Evolutionary conservation across 2,329 filamentous ascomycete genomes (phyloP).

Genomic region (Colletotrichum tamarilloi): DNA sequence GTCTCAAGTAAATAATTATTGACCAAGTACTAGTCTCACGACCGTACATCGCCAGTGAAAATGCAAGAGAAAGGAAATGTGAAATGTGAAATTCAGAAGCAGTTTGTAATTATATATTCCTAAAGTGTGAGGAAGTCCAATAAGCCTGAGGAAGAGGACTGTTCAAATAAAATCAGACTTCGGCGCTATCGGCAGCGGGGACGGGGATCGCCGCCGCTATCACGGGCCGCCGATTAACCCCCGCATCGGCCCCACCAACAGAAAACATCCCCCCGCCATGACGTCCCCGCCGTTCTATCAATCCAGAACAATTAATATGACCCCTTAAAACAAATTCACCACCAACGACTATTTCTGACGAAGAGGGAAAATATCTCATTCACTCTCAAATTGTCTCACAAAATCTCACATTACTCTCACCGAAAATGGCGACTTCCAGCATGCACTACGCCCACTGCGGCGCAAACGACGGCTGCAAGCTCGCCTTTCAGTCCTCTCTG

Average conservation of each 20-base stretch:
- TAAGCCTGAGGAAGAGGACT: background rate
- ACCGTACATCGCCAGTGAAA: too few species aligned
- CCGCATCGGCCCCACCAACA: constrained; percentile 8
- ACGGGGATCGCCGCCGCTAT: constrained; percentile 16
- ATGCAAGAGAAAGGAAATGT: too few species aligned
- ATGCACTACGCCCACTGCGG: constrained; percentile 43
- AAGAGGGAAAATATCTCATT: background rate
- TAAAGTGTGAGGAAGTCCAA: too few species aligned
- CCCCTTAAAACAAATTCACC: background rate
- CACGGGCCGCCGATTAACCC: constrained; percentile 10
- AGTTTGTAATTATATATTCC: too few species aligned
- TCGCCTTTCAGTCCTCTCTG: constrained; percentile 50
- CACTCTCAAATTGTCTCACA: background rate
- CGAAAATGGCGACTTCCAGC: constrained; percentile 30
- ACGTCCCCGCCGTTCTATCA: constrained; percentile 13
- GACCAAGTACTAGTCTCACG: background rate
- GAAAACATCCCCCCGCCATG: constrained; percentile 21
- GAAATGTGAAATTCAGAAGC: too few species aligned
- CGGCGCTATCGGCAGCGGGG: background rate
- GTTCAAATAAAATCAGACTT: background rate
- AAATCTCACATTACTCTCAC: background rate
- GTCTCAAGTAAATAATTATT: background rate
- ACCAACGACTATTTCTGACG: background rate
- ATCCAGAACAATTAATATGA: constrained; percentile 3
- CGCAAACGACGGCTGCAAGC: constrained; percentile 48